Base-by-base conservation (phyloP, 345 rosid species). In the Cardamine resedifolia region DNA sequence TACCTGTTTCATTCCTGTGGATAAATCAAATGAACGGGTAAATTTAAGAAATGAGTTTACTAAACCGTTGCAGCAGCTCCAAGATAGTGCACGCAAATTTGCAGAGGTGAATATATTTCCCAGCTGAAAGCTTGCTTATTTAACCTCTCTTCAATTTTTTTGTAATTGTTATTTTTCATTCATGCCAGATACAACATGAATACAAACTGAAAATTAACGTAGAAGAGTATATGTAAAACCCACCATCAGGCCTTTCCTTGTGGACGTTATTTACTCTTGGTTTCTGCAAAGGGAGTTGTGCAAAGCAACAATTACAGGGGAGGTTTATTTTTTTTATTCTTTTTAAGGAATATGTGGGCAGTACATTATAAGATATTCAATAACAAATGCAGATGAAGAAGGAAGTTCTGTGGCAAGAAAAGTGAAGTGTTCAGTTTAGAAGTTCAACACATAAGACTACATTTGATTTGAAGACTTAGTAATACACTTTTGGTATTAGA, bases 231-330 rank as follows among this genome's bases (percentile, higher is more conserved):
- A 88, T 56, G 97, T 91, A 62, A 96, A 91, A 74, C 90, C 99
- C 77, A 89, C 97, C 45, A 97, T 87, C 70, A 85, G 99, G 74
- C 97, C 97, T n/a, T 88, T 62, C 77, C 76, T 95, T 77, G 87
- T 95, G 99, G 97, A 95, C 76, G 99, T 95, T 67, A 85, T 91
- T 79, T 95, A 91, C 81, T 85, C 90, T 69, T 91, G 97, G 99
- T 89, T 23, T 23, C 24, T 23, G 24, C 99, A 20, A 91, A 81
- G 99, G 97, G 24, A 23, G 24, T 23, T 23, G 2, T 23, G 24
- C 24, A 23, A 23, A 23, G 2, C 2, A 2, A 23, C 24, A 23
- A 23, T 23, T 23, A 23, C 24, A 23, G 2, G 24, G 1, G 24
- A 23, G 2, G 24, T 23, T 23, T 23, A 23, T 23, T 23, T 23